Evolutionary conservation across 306 rosid species (phyloP).

Genomic region (Oxytropis ochrocephala): DNA sequence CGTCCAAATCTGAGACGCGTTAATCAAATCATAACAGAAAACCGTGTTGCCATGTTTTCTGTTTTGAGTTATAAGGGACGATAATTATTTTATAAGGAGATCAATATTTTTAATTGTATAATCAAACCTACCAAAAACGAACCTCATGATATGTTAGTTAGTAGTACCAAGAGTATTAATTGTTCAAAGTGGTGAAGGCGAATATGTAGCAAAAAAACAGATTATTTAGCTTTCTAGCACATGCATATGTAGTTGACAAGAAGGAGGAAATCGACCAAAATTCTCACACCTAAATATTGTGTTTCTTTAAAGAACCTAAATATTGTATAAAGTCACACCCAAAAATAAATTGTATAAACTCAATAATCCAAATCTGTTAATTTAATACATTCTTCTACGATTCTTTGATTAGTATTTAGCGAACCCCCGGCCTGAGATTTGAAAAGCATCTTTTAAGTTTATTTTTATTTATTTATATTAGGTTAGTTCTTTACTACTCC

Average conservation of each 20-base stretch:
- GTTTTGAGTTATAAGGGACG: slow-evolving; percentile 14
- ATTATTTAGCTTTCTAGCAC: slow-evolving; percentile 24
- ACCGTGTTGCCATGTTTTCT: slow-evolving; percentile 43
- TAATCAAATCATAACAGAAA: slow-evolving; percentile 37
- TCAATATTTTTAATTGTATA: background rate
- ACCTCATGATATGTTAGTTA: slow-evolving; percentile 38
- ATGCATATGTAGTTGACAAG: slow-evolving; percentile 45
- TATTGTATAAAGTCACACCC: no score
- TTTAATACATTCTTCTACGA: background rate
- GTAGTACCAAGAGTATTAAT: slow-evolving; percentile 23
- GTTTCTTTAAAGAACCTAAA: no score
- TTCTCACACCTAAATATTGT: slow-evolving; percentile 30
- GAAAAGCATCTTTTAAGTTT: slow-evolving; percentile 11
- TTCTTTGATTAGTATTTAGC: background rate
- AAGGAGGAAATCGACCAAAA: slow-evolving; percentile 60
- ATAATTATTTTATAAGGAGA: slow-evolving; percentile 9
- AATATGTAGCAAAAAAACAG: slow-evolving; percentile 16
- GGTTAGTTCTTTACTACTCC: no score
- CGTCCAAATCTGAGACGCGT: slow-evolving; percentile 38
- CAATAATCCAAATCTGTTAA: slow-evolving; percentile 6
- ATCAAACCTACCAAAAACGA: slow-evolving; percentile 30
- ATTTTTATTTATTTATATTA: no score
- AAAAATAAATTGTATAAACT: slow-evolving; percentile 15
- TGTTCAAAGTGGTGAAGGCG: slow-evolving; percentile 17
- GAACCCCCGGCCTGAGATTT: background rate